phyloP scores from a whole-genome alignment of 192 early-diverging fungal species.

The Obelidium mucronatum region DNA sequence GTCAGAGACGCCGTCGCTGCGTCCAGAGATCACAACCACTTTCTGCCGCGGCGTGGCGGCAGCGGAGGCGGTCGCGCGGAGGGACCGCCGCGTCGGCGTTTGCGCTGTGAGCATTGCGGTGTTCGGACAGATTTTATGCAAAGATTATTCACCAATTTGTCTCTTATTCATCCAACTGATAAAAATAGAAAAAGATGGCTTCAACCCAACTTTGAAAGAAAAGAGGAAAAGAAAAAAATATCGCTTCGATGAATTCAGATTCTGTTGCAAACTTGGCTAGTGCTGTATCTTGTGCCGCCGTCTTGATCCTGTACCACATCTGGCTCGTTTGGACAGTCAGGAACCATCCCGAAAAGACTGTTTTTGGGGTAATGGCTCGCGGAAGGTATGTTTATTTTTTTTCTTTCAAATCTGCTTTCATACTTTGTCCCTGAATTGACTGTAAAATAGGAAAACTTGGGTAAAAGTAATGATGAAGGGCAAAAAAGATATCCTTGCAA shows the following conservation, averaged over 20 bases:
- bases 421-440: background rate
- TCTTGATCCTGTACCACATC: slow-evolving; percentile 39
- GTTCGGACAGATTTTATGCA: no score
- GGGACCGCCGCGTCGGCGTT: no score
- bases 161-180: no score
- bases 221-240: no score
- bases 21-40: no score
- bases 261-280: slow-evolving; percentile 25
- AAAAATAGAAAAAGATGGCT: no score
- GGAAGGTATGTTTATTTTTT: slow-evolving; percentile 16
- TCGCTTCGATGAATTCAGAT: background rate
- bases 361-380: slow-evolving; percentile 43
- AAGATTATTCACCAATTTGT: no score
- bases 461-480: slow-evolving; percentile 47
- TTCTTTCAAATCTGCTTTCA: no score
- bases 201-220: no score
- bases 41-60: background rate
- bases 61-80: background rate
- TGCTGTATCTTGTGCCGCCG: slow-evolving; percentile 10
- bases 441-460: slow-evolving; percentile 28
- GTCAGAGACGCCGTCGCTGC: background rate
- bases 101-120: no score
- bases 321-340: slow-evolving; percentile 35
- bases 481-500: slow-evolving; percentile 49
- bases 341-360: slow-evolving; percentile 41